A percentile compares a stretch with the other conserved stretches of the same genome.
These are phyloP conservation scores for Rhodofomes roseus DNA, from an alignment of 1,284 basidiomycete genomes.

Conservation along the genomic window DNA sequence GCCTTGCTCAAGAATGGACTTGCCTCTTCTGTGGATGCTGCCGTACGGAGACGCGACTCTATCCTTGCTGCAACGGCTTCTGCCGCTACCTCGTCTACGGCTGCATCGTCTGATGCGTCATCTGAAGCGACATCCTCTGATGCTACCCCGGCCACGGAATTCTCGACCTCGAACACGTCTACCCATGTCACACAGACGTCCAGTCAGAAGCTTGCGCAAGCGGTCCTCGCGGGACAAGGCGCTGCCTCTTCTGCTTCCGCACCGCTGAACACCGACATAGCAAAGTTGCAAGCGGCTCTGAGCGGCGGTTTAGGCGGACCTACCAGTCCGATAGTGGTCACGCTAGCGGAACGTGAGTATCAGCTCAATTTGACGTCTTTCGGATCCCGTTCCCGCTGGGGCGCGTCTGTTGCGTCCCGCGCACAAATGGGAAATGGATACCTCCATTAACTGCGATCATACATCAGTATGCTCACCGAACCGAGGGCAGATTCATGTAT, in stretches of 20 bases:
- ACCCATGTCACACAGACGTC: conserved; percentile 29
- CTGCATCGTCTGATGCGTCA: conserved; percentile 7
- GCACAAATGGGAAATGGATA: not conserved
- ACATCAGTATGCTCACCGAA: not conserved
- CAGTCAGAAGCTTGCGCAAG: conserved; percentile 56
- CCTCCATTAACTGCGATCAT: not conserved
- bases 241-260: conserved; percentile 15
- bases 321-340: conserved; percentile 69
- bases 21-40: conserved; percentile 53
- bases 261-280: conserved; percentile 33
- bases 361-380: not conserved
- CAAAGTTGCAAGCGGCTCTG: conserved; percentile 39
- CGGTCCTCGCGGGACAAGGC: conserved; percentile 42
- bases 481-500: not conserved
- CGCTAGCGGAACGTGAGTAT: conserved; percentile 72
- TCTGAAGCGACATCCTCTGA: conserved; percentile 9
- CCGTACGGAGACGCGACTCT: conserved; percentile 64
- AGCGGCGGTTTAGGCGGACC: conserved; percentile 40
- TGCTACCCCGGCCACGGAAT: conserved; percentile 9
- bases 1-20: conserved; percentile 62
- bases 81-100: conserved; percentile 14
- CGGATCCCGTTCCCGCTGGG: not conserved
- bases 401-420: not conserved
- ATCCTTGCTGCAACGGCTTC: conserved; percentile 41
- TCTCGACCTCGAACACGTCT: conserved; percentile 9